A percentile compares a stretch with the other conserved stretches of the same genome.
These are phyloP conservation scores for Phaeotremella skinneri DNA, from an alignment of 768 basidiomycete genomes.

Conservation along the genomic window DNA sequence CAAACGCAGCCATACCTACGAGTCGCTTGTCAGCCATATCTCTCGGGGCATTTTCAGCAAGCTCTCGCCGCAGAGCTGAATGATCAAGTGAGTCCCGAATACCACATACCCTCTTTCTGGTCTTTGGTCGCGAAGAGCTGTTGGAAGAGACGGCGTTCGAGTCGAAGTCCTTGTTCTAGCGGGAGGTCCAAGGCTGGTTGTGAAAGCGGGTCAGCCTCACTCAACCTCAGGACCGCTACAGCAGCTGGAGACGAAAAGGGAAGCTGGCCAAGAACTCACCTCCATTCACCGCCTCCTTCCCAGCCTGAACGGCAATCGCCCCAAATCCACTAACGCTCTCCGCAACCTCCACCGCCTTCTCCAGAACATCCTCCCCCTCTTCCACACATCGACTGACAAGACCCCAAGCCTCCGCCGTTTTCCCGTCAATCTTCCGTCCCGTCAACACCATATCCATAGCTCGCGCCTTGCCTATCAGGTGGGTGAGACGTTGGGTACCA, in stretches of 20 bases:
- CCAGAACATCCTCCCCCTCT: constrained; percentile 73
- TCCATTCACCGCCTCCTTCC: constrained; percentile 90
- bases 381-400: constrained; percentile 76
- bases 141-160: constrained; percentile 89
- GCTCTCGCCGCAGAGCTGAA: background rate
- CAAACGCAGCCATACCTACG: constrained; percentile 88
- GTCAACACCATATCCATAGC: constrained; percentile 94
- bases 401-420: constrained; percentile 83
- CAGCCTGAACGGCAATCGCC: constrained; percentile 74
- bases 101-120: constrained; percentile 81
- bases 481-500: constrained; percentile 85
- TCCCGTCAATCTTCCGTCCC: constrained; percentile 73
- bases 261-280: too few relatives aligned
- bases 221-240: too few relatives aligned
- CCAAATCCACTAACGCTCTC: constrained; percentile 77
- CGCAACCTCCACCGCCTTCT: constrained; percentile 80
- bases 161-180: constrained; percentile 75
- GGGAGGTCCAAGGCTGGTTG: constrained; percentile 72
- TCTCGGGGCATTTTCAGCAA: constrained; percentile 7
- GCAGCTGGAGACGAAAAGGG: background rate
- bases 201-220: constrained; percentile 1
- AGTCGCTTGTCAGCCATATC: constrained; percentile 1
- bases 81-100: background rate
- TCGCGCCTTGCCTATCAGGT: constrained; percentile 82
- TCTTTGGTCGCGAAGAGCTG: constrained; percentile 87